A percentile compares a stretch with the other conserved stretches of the same genome.
These are phyloP conservation scores for Angomonas deanei DNA, from an alignment of 208 protist genomes.

Conservation along the genomic window DNA sequence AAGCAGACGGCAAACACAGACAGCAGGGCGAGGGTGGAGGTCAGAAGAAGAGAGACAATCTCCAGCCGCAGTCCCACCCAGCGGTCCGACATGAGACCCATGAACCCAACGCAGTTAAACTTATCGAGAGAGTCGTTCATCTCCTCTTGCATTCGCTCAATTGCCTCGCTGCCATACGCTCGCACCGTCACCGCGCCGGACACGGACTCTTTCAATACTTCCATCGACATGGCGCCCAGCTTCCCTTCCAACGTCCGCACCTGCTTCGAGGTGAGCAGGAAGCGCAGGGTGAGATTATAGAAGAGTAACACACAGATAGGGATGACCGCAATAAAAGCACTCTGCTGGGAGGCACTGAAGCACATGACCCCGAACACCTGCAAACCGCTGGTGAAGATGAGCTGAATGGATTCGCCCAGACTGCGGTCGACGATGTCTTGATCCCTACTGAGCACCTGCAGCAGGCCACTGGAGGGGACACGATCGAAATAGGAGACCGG, in stretches of 20 bases:
- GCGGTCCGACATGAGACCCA: slow-evolving; percentile 50
- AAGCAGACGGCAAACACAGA: slow-evolving; percentile 49
- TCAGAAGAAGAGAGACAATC: slow-evolving; percentile 61
- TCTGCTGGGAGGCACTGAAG: slow-evolving; percentile 60
- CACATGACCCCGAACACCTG: slow-evolving; percentile 53
- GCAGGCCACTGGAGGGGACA: slow-evolving; percentile 40
- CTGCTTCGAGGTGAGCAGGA: slow-evolving; percentile 62
- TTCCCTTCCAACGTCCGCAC: slow-evolving; percentile 58
- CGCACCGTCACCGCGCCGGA: slow-evolving; percentile 60
- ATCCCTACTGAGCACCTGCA: slow-evolving; percentile 59
- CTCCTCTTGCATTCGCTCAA: slow-evolving; percentile 39
- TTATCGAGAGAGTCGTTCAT: slow-evolving; percentile 59
- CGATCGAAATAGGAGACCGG: slow-evolving; percentile 78
- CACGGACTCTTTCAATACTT: slow-evolving; percentile 58
- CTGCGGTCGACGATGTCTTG: slow-evolving; percentile 61
- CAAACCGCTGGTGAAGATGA: slow-evolving; percentile 48
- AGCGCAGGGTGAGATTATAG: slow-evolving; percentile 58
- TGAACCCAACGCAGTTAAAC: slow-evolving; percentile 39
- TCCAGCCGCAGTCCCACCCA: slow-evolving; percentile 72
- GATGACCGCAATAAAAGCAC: slow-evolving; percentile 52
- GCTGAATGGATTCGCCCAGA: slow-evolving; percentile 55
- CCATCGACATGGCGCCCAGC: slow-evolving; percentile 31
- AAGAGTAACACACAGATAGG: slow-evolving; percentile 69
- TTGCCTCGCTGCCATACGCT: slow-evolving; percentile 33
- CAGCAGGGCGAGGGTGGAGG: slow-evolving; percentile 44